Base-by-base conservation (phyloP, 192 early-diverging fungal genomes). In the Globomyces pollinis-pini region DNA sequence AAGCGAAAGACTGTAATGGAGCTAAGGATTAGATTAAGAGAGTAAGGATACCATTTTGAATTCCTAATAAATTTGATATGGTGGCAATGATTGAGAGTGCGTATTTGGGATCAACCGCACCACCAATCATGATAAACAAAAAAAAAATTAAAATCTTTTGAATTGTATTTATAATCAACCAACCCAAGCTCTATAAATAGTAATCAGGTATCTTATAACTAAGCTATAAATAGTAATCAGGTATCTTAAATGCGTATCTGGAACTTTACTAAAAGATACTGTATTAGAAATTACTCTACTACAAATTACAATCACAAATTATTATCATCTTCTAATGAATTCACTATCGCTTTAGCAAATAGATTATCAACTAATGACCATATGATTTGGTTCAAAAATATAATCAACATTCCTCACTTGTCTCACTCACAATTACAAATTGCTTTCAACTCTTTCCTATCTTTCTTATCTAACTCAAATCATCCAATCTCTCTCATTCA, bases 71-170 rank as follows among this genome's bases (percentile, higher is more conserved):
- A n/a, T 26, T 47, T 15, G 23, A 28, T 47, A 47, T 47, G 23
- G 23, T 47, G 44, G 23, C 28, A 8, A 20, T 20, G 44, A 47
- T 47, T 47, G 28, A 28, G 23, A 28, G 23, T 8, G 24, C 44
- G 44, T 47, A 47, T 47, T 26, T 47, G 44, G 44, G 44, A 28
- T 47, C 44, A 47, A 47, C 44, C 28, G 44, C 23, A 28, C 5
- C 21, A 28, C 44, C 44, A 28, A 47, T 47, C 0, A 26, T 26
- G 23, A 47, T 47, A 28, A 28, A 28, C 44, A 47, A 8, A 21
- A 26, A 47, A 26, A 47, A 28, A 26, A 28, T 47, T 5, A 47
- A 47, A 47, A 47, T 28, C 23, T 15, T 7, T 21, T 26, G n/a
- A 47, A 15, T 47, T 8, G 5, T 5, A 36, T 36, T 36, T 36